Base-by-base conservation (phyloP, 2,329 filamentous ascomycete genomes). In the Diaporthe humulicola region DNA sequence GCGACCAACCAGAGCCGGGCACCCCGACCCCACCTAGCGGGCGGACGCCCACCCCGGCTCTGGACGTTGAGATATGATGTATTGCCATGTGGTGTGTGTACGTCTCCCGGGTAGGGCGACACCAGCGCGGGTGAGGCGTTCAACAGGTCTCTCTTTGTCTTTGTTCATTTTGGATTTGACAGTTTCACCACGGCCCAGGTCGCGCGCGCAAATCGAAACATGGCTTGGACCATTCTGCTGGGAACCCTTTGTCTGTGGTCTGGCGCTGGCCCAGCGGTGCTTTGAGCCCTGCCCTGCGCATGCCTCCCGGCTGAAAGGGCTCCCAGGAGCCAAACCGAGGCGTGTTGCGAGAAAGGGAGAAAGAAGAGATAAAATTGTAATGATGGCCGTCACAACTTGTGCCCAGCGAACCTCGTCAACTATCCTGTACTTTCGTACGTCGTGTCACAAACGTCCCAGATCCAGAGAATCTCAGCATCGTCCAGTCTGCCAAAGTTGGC, bases 241-340 rank as follows among this genome's bases (percentile, higher is more conserved):
- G 64, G 22, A 69, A n/a, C 22, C 70, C 70, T 72, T 72, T 72
- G 70, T 72, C 57, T 25, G 57, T 72, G 64, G 70, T 72, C 57
- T 25, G 57, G 33, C 54, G 50, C 57, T 30, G 36, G 57, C 19
- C 50, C 42, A 64, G 57, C 22, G 25, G 58, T 72, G 70, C 64
- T 69, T 69, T 69, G 64, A 69, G 33, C 64, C 64, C 48, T 69
- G 10, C 48, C 4, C 64, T 71, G 30, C 12, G 33, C 33, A 25
- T 64, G 22, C 33, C 57, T 57, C 54, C 45, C 57, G 70, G 25
- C n/a, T 64, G 70, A 72, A 72, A 72, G 70, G 33, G 48, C 10
- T 15, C 33, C 48, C n/a, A 54, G 9, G 64, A 30, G 64, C 64
- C 64, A 54, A 22, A 54, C 45, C 64, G 48, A 54, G n/a, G 64